Percentiles rank a stretch among this genome's conserved stretches.
phyloP scores from a whole-genome alignment of 2,329 filamentous ascomycete species.

The Aspergillus clavatus region DNA sequence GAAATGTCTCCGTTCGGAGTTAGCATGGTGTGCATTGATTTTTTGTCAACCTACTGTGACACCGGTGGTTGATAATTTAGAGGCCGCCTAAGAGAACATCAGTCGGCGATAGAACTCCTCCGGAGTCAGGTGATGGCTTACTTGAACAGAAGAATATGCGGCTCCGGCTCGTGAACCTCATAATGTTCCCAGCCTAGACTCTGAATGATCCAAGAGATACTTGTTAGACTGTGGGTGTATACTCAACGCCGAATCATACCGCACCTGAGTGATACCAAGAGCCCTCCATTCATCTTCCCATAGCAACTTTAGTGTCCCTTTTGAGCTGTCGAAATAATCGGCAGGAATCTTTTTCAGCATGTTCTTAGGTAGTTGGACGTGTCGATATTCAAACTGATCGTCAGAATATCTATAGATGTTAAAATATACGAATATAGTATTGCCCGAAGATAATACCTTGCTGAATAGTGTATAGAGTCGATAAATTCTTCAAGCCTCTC shows the following conservation, averaged over 20 bases:
- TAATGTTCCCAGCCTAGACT: conserved; percentile 99
- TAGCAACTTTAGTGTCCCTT: conserved; percentile 89
- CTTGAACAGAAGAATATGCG: conserved; percentile 98
- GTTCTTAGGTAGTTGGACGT: conserved; percentile 93
- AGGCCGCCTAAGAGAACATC: conserved; percentile 57
- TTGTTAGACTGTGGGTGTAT: background rate
- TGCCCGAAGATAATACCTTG: conserved; percentile 55
- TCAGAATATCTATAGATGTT: conserved; percentile 72
- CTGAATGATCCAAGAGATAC: conserved; percentile 46
- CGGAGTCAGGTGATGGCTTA: conserved; percentile 48
- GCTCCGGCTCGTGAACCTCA: conserved; percentile 97
- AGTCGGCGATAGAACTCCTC: conserved; percentile 19
- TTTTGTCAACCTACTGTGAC: conserved; percentile 29
- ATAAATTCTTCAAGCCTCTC: conserved; percentile 84
- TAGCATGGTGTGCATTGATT: background rate
- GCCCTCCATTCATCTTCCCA: conserved; percentile 99
- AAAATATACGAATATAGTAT: conserved; percentile 10
- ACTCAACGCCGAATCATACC: conserved; percentile 17
- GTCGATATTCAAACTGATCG: conserved; percentile 89
- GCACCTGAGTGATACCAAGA: conserved; percentile 92
- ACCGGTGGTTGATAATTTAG: conserved; percentile 75
- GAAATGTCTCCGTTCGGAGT: too few species aligned
- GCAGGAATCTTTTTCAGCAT: conserved; percentile 97
- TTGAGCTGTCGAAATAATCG: conserved; percentile 83
- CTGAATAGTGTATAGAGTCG: conserved; percentile 92